These are phyloP conservation scores for Cryomyces minteri DNA, from an alignment of 495 filamentous ascomycete genomes.

Conservation along the genomic window DNA sequence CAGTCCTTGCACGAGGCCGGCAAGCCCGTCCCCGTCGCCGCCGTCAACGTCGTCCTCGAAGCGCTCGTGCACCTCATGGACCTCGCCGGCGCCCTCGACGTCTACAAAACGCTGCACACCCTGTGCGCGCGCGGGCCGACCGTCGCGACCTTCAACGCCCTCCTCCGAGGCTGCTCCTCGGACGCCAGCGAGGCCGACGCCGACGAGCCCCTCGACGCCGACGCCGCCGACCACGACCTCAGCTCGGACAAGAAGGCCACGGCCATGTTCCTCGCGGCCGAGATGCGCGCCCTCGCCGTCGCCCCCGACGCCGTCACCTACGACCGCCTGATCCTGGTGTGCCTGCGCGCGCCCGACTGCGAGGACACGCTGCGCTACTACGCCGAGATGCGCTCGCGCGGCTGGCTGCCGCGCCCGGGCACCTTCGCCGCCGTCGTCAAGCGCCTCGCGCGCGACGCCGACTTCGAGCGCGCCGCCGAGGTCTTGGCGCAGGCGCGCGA, in stretches of 20 bases:
- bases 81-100: slow-evolving; percentile 36
- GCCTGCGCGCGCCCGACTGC: slow-evolving; percentile 31
- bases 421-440: slow-evolving; percentile 16
- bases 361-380: slow-evolving; percentile 35
- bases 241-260: slow-evolving; percentile 22
- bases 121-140: slow-evolving; percentile 35
- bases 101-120: slow-evolving; percentile 53
- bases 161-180: slow-evolving; percentile 39
- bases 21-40: slow-evolving; percentile 31
- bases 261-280: slow-evolving; percentile 50
- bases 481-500: background rate
- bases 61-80: slow-evolving; percentile 23
- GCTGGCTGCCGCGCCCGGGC: slow-evolving; percentile 17
- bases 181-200: slow-evolving; percentile 9
- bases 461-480: background rate
- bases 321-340: slow-evolving; percentile 50
- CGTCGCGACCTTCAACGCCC: slow-evolving; percentile 39
- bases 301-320: slow-evolving; percentile 42
- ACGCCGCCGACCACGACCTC: no score
- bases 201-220: background rate
- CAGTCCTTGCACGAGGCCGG: slow-evolving; percentile 27
- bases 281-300: slow-evolving; percentile 50
- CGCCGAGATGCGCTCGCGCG: slow-evolving; percentile 28
- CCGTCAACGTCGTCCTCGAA: slow-evolving; percentile 46
- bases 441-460: background rate